Evolutionary conservation across 345 rosid genomes (phyloP).

Genomic region (Cardamine chenopodiifolia): DNA sequence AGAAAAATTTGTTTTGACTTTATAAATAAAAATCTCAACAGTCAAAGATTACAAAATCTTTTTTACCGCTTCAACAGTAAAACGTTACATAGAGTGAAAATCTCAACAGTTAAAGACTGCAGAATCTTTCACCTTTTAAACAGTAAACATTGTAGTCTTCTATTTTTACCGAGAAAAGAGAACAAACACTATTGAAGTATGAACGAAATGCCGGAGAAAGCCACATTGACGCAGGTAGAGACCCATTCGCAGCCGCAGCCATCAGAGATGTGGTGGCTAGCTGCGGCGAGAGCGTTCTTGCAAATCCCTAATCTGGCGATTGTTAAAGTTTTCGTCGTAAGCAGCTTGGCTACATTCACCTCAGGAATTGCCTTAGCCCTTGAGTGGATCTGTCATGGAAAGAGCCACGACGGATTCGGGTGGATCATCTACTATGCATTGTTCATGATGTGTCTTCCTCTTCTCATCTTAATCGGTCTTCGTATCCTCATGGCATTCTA

Average conservation of each 20-base stretch:
- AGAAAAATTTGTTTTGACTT: neutral
- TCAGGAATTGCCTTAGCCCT: constrained; percentile 34
- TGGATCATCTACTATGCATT: constrained; percentile 40
- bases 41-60: neutral
- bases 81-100: neutral
- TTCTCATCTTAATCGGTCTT: constrained; percentile 26
- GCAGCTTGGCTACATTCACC: constrained; percentile 30
- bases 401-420: constrained; percentile 18
- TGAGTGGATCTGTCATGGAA: constrained; percentile 42
- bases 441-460: constrained; percentile 27
- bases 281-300: neutral
- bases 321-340: constrained; percentile 18
- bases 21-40: neutral
- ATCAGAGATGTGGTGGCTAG: neutral
- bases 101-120: neutral
- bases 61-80: neutral
- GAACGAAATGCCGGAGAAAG: neutral
- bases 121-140: neutral
- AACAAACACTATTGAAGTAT: neutral
- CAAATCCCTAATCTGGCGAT: constrained; percentile 34
- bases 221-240: neutral
- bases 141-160: too few species aligned
- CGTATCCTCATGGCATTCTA: constrained; percentile 6
- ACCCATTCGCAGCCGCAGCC: neutral
- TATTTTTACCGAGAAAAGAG: neutral